phyloP scores from a whole-genome alignment of 805 yeast genomes.

The Soucietia sequanensis region DNA sequence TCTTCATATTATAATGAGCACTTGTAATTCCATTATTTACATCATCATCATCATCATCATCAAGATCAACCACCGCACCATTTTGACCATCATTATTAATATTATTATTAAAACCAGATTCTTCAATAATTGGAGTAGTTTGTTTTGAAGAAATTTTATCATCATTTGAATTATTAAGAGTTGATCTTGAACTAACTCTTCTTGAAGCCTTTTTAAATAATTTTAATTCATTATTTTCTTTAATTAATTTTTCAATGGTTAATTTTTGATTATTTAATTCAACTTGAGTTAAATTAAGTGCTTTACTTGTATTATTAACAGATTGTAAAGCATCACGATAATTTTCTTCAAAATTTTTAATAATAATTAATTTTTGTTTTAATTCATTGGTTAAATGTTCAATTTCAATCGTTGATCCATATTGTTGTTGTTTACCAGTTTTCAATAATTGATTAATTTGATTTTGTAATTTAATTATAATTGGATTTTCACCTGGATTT shows the following conservation, averaged over 20 bases:
- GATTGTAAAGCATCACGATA: slow-evolving; percentile 71
- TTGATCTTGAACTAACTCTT: slow-evolving; percentile 29
- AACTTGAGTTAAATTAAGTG: slow-evolving; percentile 68
- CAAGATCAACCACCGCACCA: slow-evolving; percentile 23
- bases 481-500: slow-evolving; percentile 16
- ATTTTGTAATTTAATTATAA: slow-evolving; percentile 45
- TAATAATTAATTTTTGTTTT: slow-evolving; percentile 23
- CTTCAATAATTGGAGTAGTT: slow-evolving; percentile 16
- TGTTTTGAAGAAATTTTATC: not conserved
- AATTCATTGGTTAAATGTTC: slow-evolving; percentile 28
- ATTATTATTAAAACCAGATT: slow-evolving; percentile 13
- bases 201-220: slow-evolving; percentile 46
- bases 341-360: slow-evolving; percentile 54
- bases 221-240: slow-evolving; percentile 69
- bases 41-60: slow-evolving; percentile 16
- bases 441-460: slow-evolving; percentile 56
- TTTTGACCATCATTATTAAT: slow-evolving; percentile 13
- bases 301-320: slow-evolving; percentile 71
- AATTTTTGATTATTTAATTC: slow-evolving; percentile 65
- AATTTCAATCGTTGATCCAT: slow-evolving; percentile 34
- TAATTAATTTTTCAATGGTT: slow-evolving; percentile 51
- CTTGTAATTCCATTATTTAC: slow-evolving; percentile 31
- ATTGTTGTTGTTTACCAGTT: slow-evolving; percentile 45
- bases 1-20: slow-evolving; percentile 69
- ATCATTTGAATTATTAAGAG: slow-evolving; percentile 22